Evolutionary conservation across 768 basidiomycete species (phyloP), one percentile per base, ranked within the genome.

Genomic region (Melanogaster broomeanus): DNA sequence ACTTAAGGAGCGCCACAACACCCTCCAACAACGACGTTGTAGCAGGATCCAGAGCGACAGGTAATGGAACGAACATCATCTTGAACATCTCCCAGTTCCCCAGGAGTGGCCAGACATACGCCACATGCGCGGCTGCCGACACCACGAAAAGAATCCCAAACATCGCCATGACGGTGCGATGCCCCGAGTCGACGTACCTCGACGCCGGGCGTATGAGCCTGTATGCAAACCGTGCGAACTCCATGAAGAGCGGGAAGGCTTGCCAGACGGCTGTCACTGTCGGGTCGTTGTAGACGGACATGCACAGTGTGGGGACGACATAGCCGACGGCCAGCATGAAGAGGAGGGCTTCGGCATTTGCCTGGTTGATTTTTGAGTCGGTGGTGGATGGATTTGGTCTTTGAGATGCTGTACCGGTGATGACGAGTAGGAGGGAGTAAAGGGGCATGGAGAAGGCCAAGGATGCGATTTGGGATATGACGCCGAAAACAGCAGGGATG

Each of bases 251-350:
- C 9, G 83, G 82, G 53, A 77, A 82, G 24, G 71, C 54, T 54
- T 83, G 82, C 82, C 82, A 84, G 28, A 77, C 64, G 10, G 77
- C 77, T 13, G 80, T 82, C 39, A 82, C 62, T 42, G 56, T 55
- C 0, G 77, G 71, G 45, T 77, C 75, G 22, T 67, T 59, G 24
- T 79, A 49, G 40, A 70, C 27, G 51, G 83, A 42, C 72, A 83
- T 75, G 42, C 69, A 70, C n/a, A 70, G 48, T 6, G 79, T 74
- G 9, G 81, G 81, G n/a, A 81, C 72, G 19, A 69, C 58, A 11
- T 67, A 74, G 9, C 81, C 81, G 8, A 73, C 58, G 30, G 77
- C 24, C 27, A 81, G 28, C 1, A 74, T 76, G 57, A 82, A 83
- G n/a, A 78, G 55, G 25, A 80, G 68, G n/a, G 79, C 81, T 61